phyloP scores from a whole-genome alignment of 768 basidiomycete species.

The Leccinum subgranulosum region DNA sequence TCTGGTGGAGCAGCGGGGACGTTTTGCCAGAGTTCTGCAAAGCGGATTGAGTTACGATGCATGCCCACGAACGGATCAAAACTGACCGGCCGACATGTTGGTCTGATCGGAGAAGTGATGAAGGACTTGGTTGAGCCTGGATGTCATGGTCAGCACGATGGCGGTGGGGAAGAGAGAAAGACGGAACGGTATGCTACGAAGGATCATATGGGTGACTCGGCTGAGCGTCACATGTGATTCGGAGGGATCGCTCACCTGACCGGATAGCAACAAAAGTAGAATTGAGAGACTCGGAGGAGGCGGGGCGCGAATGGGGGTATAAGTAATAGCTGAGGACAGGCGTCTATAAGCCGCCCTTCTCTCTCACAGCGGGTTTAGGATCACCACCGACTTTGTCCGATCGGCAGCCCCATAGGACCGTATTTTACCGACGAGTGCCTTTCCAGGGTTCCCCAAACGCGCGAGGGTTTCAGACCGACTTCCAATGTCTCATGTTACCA shows the following conservation, averaged over 20 bases:
- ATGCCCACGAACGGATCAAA: slow-evolving; percentile 5
- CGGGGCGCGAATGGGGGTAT: neutral
- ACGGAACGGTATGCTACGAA: neutral
- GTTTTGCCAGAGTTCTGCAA: slow-evolving; percentile 65
- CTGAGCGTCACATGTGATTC: slow-evolving; percentile 24
- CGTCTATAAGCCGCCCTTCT: neutral
- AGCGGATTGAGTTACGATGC: neutral
- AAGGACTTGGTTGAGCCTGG: slow-evolving; percentile 58
- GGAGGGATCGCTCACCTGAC: neutral
- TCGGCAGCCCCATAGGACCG: neutral
- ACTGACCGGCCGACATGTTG: slow-evolving; percentile 55
- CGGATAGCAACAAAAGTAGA: neutral
- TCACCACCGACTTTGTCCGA: slow-evolving; percentile 9
- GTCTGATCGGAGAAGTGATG: slow-evolving; percentile 45
- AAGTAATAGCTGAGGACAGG: slow-evolving; percentile 1
- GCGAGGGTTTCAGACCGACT: neutral
- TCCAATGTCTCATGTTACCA: neutral
- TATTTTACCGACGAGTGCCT: neutral
- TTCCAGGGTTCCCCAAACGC: neutral
- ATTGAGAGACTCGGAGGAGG: neutral
- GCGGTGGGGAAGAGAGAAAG: neutral
- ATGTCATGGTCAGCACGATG: slow-evolving; percentile 39
- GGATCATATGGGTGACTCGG: neutral
- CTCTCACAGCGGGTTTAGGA: neutral
- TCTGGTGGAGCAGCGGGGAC: slow-evolving; percentile 86